Percentiles rank a stretch among this genome's conserved stretches.
phyloP scores from a whole-genome alignment of 176 grass and related monocot species.

The Triticum aestivum region IWGSC_CS_RefSeq_v2.1 NC_057797.1:302966098-302966597 shows the following conservation, averaged over 20 bases:
- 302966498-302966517: too few species aligned
- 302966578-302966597: too few species aligned
- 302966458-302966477: background rate
- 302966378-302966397: background rate
- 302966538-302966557: too few species aligned
- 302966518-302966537: too few species aligned
- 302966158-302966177: conserved; percentile 73
- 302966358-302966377: background rate
- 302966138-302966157: background rate
- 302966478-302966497: too few species aligned
- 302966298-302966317: conserved; percentile 93
- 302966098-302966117: background rate
- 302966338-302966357: conserved; percentile 59
- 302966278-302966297: conserved; percentile 79
- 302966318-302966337: conserved; percentile 78
- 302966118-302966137: background rate
- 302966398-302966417: background rate
- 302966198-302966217: conserved; percentile 65
- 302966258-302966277: conserved; percentile 53
- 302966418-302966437: background rate
- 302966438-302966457: background rate
- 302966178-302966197: conserved; percentile 73
- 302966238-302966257: conserved; percentile 60
- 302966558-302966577: too few species aligned
- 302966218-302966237: conserved; percentile 42